Conservation (phyloP, 106 monocot species). For the Acorus gramineus region DNA sequence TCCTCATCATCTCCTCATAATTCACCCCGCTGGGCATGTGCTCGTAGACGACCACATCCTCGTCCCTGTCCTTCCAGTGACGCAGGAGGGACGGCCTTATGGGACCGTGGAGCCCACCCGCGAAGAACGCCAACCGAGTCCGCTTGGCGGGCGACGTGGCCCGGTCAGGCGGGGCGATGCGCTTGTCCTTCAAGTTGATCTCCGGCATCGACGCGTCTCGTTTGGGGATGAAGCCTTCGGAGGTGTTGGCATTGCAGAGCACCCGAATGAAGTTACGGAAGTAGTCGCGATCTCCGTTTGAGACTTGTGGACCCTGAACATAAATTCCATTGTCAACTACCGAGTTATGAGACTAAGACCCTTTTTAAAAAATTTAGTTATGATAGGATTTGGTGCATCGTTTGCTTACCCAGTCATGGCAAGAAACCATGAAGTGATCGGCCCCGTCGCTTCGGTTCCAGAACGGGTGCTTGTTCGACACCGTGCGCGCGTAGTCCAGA, state of each 20-base stretch:
- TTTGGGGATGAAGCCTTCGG: constrained; percentile 56
- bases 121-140: constrained; percentile 63
- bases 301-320: constrained; percentile 18
- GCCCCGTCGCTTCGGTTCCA: constrained; percentile 42
- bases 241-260: constrained; percentile 84
- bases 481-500: constrained; percentile 29
- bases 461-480: constrained; percentile 26
- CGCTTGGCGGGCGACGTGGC: background rate
- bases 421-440: constrained; percentile 43
- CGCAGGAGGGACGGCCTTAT: constrained; percentile 36
- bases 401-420: constrained; percentile 38
- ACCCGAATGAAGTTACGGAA: constrained; percentile 12
- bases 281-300: constrained; percentile 18
- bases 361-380: background rate
- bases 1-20: constrained; percentile 38
- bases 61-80: constrained; percentile 48
- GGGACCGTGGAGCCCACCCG: constrained; percentile 58
- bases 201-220: constrained; percentile 63
- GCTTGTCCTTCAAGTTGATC: constrained; percentile 40
- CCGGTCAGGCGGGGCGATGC: constrained; percentile 7
- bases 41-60: constrained; percentile 47
- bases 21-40: constrained; percentile 36
- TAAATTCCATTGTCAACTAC: background rate
- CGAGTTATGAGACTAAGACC: background rate
- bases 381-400: too few relatives aligned